Evolutionary conservation across 805 yeast genomes (phyloP).

Genomic region (Dipodascopsis uninucleata): DNA sequence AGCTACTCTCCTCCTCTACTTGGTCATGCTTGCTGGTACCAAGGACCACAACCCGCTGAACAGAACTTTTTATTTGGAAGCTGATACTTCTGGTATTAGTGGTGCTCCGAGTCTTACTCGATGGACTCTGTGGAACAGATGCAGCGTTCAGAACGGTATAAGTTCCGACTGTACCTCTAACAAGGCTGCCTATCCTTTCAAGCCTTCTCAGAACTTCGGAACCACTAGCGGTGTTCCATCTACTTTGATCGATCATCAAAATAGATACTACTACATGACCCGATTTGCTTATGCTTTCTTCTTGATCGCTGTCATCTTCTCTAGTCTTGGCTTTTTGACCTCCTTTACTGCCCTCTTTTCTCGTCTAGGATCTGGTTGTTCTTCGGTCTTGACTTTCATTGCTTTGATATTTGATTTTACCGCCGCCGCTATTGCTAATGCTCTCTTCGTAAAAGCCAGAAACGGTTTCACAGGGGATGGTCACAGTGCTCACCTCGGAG

Average conservation of each 20-base stretch:
- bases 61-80: slow-evolving; percentile 75
- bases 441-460: slow-evolving; percentile 70
- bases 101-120: slow-evolving; percentile 48
- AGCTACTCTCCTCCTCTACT: slow-evolving; percentile 53
- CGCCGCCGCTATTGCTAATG: slow-evolving; percentile 53
- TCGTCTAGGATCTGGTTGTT: slow-evolving; percentile 10
- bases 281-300: slow-evolving; percentile 67
- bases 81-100: slow-evolving; percentile 57
- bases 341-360: slow-evolving; percentile 23
- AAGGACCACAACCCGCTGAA: slow-evolving; percentile 52
- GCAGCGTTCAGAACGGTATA: slow-evolving; percentile 46
- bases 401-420: slow-evolving; percentile 32
- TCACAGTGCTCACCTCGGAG: slow-evolving; percentile 27
- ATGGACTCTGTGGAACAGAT: slow-evolving; percentile 79
- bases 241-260: slow-evolving; percentile 47
- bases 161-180: slow-evolving; percentile 51
- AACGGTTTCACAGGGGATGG: slow-evolving; percentile 53
- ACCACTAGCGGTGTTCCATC: slow-evolving; percentile 52
- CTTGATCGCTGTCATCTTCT: slow-evolving; percentile 54
- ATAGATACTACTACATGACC: slow-evolving; percentile 60
- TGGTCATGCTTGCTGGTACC: slow-evolving; percentile 65
- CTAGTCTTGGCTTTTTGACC: slow-evolving; percentile 45
- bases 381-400: slow-evolving; percentile 29
- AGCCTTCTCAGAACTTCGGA: slow-evolving; percentile 73
- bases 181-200: slow-evolving; percentile 77